Base-by-base conservation (phyloP, 2,329 filamentous ascomycete species). In the Botrytis aclada region DNA sequence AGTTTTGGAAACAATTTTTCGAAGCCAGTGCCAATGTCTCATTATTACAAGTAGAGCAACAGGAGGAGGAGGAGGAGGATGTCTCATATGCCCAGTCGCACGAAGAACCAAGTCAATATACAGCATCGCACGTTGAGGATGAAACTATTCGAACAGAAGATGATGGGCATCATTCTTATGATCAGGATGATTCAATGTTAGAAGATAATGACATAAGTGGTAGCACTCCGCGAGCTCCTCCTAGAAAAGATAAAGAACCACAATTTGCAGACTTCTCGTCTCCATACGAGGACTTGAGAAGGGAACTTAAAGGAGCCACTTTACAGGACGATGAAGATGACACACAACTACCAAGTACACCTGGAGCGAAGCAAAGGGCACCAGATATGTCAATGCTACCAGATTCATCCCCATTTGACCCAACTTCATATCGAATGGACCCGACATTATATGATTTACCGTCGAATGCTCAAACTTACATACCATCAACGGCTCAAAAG, bases 1-100 rank as follows among this genome's bases (percentile, higher is more conserved):
- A 97, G 93, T 99, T 99, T 83, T 99, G 96, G 96, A 99, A 99
- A 83, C 95, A 98, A 85, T 99, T 99, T 85, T 99, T 99, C 83
- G 96, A 99, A 84, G 94, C 96, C 51, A 97, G 95, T 65, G 96
- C 96, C 81, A 98, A 99, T 80, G 95, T 99, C 39, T 97, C 95
- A 18, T 88, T 99, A 18, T 97, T 94, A 0, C 94, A 95, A 41
- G 98, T 99, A 82, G 95, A 97, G 81, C 95, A 97, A 80, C 86
- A 90, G 34, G 89, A 88, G 70, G 84, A 86, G 2, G 84, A 86
- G 2, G 89, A 88, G n/a, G 89, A 88, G 39, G 72, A 84, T 82
- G 84, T 80, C 1, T 83, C 84, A 81, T 79, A 80, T 72, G 63
- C 77, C 14, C 78, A 80, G 56, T 84, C 72, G 0, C 78, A 80